These are phyloP conservation scores for Ganoderma boninense DNA, from an alignment of 1,284 basidiomycete genomes.

Conservation along the genomic window DNA sequence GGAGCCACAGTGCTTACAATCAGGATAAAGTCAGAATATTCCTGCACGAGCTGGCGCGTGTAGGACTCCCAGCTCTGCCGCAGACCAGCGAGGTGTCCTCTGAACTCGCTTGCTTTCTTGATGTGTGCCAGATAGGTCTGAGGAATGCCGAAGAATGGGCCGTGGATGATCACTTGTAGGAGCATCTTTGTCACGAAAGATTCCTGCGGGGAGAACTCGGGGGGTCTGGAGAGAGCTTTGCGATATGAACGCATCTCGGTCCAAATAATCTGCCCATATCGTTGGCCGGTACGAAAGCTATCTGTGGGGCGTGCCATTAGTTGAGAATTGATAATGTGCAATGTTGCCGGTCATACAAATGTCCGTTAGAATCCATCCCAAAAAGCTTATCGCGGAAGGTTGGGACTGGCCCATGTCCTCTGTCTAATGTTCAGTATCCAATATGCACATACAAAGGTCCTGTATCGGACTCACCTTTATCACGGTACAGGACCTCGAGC, in stretches of 20 bases:
- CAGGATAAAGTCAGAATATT: constrained; percentile 62
- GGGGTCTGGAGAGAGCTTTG: constrained; percentile 30
- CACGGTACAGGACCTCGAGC: constrained; percentile 44
- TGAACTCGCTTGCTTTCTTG: constrained; percentile 55
- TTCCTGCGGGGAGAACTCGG: constrained; percentile 27
- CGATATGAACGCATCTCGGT: constrained; percentile 42
- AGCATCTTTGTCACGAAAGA: constrained; percentile 32
- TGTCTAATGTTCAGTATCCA: neutral
- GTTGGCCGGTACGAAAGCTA: constrained; percentile 54
- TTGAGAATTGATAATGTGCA: neutral
- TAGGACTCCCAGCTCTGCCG: constrained; percentile 58
- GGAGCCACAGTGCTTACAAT: constrained; percentile 47
- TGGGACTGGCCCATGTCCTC: constrained; percentile 1
- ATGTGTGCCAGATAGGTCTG: constrained; percentile 58
- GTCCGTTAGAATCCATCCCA: constrained; percentile 43
- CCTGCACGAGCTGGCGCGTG: constrained; percentile 55
- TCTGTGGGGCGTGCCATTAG: constrained; percentile 28
- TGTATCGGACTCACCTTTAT: constrained; percentile 32
- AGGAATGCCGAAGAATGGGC: constrained; percentile 61
- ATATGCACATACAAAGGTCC: neutral
- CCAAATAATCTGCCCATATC: constrained; percentile 51
- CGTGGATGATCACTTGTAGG: constrained; percentile 48
- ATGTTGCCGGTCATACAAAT: constrained; percentile 43
- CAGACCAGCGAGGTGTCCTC: constrained; percentile 55
- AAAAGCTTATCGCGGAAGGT: constrained; percentile 19